Evolutionary conservation across 2,329 filamentous ascomycete genomes (phyloP).

Genomic region (Colletotrichum orbiculare): DNA sequence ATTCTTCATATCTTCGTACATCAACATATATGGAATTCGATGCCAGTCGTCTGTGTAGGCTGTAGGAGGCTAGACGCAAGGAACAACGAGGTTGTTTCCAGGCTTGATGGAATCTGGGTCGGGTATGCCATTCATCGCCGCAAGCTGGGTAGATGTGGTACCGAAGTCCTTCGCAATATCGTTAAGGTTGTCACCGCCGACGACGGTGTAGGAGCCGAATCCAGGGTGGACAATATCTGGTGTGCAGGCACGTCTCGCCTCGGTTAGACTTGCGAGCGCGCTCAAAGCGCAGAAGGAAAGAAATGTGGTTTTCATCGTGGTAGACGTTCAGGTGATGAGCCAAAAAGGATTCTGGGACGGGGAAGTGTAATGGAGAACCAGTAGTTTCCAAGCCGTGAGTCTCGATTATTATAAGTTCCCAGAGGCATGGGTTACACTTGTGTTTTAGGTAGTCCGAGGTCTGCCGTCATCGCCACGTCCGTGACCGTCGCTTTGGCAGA

Average conservation of each 20-base stretch:
- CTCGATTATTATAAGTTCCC: accelerated
- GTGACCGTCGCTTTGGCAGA: conserved; percentile 1
- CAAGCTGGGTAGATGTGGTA: conserved; percentile 4
- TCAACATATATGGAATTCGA: no score
- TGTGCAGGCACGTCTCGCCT: conserved; percentile 5
- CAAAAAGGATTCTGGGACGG: neutral
- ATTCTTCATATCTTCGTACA: no score
- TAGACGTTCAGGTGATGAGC: neutral
- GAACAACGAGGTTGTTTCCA: neutral
- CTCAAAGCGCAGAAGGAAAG: neutral
- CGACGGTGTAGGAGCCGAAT: neutral
- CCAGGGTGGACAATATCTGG: neutral
- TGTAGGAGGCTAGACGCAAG: neutral
- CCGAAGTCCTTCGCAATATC: conserved; percentile 6
- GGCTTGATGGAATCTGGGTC: conserved; percentile 10
- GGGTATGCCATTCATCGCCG: neutral
- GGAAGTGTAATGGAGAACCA: neutral
- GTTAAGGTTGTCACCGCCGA: neutral
- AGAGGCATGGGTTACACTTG: neutral
- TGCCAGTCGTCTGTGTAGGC: no score
- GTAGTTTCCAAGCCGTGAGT: no score
- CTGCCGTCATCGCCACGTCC: conserved; percentile 8
- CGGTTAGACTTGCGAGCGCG: neutral
- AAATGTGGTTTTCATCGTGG: neutral
- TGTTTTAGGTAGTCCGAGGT: conserved; percentile 4